phyloP scores from a whole-genome alignment of 345 rosid genomes.

The Iberis pinnata region DNA sequence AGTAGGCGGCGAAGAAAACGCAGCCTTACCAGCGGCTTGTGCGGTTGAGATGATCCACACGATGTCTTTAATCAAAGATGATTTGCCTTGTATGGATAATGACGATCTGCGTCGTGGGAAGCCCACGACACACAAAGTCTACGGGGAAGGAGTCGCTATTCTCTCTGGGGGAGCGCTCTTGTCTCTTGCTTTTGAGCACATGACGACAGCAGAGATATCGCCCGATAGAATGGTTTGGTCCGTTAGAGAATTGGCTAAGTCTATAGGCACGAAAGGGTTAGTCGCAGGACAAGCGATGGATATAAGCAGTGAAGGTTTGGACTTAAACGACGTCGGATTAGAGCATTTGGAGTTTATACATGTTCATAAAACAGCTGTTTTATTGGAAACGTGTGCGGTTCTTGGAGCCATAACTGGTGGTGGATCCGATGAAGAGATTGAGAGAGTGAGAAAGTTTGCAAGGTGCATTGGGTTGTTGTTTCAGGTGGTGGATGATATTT shows the following conservation, averaged over 20 bases:
- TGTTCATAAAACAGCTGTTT: conserved; percentile 67
- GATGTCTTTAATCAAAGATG: conserved; percentile 62
- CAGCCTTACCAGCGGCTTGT: conserved; percentile 54
- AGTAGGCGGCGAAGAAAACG: conserved; percentile 43
- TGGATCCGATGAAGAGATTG: conserved; percentile 57
- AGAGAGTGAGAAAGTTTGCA: conserved; percentile 64
- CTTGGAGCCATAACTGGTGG: conserved; percentile 84
- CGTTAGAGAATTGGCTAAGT: conserved; percentile 56
- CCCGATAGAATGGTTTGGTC: conserved; percentile 47
- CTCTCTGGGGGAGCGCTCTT: conserved; percentile 60
- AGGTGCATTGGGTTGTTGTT: conserved; percentile 70
- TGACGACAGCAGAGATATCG: conserved; percentile 23
- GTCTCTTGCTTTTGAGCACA: conserved; percentile 50
- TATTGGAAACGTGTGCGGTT: conserved; percentile 70
- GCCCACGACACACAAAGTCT: conserved; percentile 52
- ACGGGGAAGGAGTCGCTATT: conserved; percentile 48
- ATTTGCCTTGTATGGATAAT: conserved; percentile 69
- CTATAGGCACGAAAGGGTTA: conserved; percentile 59
- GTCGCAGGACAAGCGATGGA: conserved; percentile 90
- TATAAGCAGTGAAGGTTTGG: conserved; percentile 58
- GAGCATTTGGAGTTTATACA: conserved; percentile 78
- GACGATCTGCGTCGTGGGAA: conserved; percentile 56
- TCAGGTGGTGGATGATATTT: conserved; percentile 92
- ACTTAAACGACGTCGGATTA: conserved; percentile 38
- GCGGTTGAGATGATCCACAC: conserved; percentile 72